Base-by-base conservation (phyloP, 768 basidiomycete species). In the Phylloporus rhodoxanthus region DNA sequence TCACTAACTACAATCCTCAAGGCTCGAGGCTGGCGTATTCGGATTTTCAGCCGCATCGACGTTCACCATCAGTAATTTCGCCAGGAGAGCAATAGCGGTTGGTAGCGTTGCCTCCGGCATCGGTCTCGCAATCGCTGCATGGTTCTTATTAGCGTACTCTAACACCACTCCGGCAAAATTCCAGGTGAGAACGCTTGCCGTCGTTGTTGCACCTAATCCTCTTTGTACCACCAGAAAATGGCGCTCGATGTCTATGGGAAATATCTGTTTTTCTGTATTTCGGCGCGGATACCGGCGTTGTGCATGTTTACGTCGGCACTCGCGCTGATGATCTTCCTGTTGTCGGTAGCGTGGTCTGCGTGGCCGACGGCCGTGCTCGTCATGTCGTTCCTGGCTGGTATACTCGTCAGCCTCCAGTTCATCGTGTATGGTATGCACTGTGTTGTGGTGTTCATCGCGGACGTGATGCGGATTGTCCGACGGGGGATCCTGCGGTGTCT, bases 251-350 rank as follows among this genome's bases (percentile, higher is more conserved):
- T 87, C 28, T 83, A 79, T 54, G 72, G 69, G 20, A 73, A 74
- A 9, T 84, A 83, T 62, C 71, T 84, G 49, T 87, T 85, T 70
- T 88, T 88, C 63, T 72, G 80, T 25, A 72, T 88, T 13, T 79
- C 81, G 1, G 73, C 85, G 6, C 76, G 84, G 19, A 68, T 85
- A 11, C 86, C 85, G 0, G 74, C 78, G 0, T 53, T 86, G 7
- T 80, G 81, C 60, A 78, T 82, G 71, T 72, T 84, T 47, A 50
- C 72, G 26, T 78, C 83, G 10, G 72, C 78, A 0, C 38, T 76
- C n/a, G 70, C 81, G 1, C 72, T 88, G 8, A 80, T 82, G 71
- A 54, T 61, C 1, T 87, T 86, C 67, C 64, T 87, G 21, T 69
- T 75, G 8, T 62, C 79, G 21, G 79, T 86, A 7, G 82, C 85